phyloP scores from a whole-genome alignment of 768 basidiomycete species.

The Cubamyces sp. region DNA sequence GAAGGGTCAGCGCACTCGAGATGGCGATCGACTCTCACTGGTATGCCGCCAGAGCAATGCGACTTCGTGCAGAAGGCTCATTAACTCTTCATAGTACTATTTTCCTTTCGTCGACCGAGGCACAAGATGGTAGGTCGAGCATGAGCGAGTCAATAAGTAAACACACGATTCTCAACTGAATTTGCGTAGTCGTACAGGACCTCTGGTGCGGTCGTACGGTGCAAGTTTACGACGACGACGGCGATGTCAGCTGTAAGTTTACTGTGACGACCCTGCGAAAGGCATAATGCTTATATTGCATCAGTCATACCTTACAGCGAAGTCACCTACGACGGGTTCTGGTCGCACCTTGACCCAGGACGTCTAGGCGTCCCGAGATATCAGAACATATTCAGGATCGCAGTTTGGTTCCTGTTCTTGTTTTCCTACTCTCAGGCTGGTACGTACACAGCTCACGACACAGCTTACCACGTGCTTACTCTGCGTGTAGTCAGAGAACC shows the following conservation, averaged over 20 bases:
- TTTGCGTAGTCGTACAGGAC: slow-evolving; percentile 65
- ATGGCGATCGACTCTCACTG: slow-evolving; percentile 92
- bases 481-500: slow-evolving; percentile 67
- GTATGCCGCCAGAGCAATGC: slow-evolving; percentile 40
- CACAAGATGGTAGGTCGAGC: slow-evolving; percentile 67
- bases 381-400: slow-evolving; percentile 81
- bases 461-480: neutral
- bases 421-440: slow-evolving; percentile 84
- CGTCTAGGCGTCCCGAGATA: slow-evolving; percentile 88
- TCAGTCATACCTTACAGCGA: slow-evolving; percentile 73
- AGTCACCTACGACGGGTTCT: slow-evolving; percentile 55
- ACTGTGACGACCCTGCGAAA: neutral
- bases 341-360: slow-evolving; percentile 74
- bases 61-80: neutral
- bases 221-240: slow-evolving; percentile 72
- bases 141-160: too few species aligned
- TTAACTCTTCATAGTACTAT: slow-evolving; percentile 54
- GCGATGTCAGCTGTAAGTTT: slow-evolving; percentile 76
- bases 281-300: neutral
- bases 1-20: slow-evolving; percentile 79
- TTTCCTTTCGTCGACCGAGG: slow-evolving; percentile 84
- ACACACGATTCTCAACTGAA: neutral
- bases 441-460: slow-evolving; percentile 34
- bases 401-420: slow-evolving; percentile 80
- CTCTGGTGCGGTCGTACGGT: slow-evolving; percentile 86